These are phyloP conservation scores for Nannochloropsis granulata DNA, from an alignment of 108 stramenopile genomes.

Conservation along the genomic window DNA sequence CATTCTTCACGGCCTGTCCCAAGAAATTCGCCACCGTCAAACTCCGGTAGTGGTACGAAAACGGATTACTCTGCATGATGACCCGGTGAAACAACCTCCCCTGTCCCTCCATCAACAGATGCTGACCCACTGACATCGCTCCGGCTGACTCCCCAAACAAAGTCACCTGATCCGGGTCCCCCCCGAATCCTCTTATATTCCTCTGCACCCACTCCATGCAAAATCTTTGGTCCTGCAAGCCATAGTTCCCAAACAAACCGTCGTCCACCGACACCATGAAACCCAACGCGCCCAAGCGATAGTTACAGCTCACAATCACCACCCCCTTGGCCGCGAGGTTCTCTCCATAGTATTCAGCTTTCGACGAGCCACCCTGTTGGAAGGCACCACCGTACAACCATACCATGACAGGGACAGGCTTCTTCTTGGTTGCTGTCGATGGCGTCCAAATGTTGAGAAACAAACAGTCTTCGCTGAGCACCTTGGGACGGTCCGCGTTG, in stretches of 20 bases:
- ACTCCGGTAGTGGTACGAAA: slow-evolving; percentile 55
- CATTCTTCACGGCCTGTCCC: slow-evolving; percentile 50
- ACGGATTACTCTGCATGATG: slow-evolving; percentile 49
- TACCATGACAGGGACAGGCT: slow-evolving; percentile 31
- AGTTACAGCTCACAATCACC: slow-evolving; percentile 40
- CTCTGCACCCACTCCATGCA: slow-evolving; percentile 45
- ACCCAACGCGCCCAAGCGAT: slow-evolving; percentile 40
- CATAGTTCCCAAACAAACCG: slow-evolving; percentile 34
- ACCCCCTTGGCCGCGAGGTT: slow-evolving; percentile 17
- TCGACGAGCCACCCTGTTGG: slow-evolving; percentile 26
- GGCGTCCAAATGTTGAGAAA: slow-evolving; percentile 44
- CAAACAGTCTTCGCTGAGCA: slow-evolving; percentile 31
- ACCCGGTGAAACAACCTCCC: slow-evolving; percentile 35
- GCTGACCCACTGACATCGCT: slow-evolving; percentile 59
- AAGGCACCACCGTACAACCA: slow-evolving; percentile 47
- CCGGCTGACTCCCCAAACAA: slow-evolving; percentile 46
- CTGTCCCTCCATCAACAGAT: slow-evolving; percentile 52
- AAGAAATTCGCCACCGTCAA: slow-evolving; percentile 62
- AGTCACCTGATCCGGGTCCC: slow-evolving; percentile 32
- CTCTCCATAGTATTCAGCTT: slow-evolving; percentile 20
- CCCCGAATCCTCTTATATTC: slow-evolving; percentile 37
- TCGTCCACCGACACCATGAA: slow-evolving; percentile 37
- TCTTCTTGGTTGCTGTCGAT: not conserved
- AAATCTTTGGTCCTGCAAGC: slow-evolving; percentile 39
- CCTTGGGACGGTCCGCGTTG: not conserved